Base-by-base conservation (phyloP, 208 protist genomes). In the Ichthyophonus hoferi region DNA sequence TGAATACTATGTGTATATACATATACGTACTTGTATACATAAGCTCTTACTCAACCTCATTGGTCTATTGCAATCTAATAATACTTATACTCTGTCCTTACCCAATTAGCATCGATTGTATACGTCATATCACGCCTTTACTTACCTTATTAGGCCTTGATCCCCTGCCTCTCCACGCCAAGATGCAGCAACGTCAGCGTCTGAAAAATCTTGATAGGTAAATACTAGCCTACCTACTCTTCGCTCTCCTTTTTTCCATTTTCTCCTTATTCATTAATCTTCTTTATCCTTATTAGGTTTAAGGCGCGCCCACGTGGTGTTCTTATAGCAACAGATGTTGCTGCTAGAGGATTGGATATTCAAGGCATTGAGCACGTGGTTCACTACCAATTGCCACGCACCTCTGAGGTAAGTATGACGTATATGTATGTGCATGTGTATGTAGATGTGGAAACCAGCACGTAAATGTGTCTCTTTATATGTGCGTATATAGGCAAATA, bases 171-270 rank as follows among this genome's bases (percentile, higher is more conserved):
- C 88, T 99, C 1, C 97, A 99, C 91, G 97, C 97, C 77, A 93
- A 96, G 7, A 98, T 99, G 96, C 96, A 99, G 91, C 98, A 99
- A 93, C 91, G 96, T 17, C 96, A 98, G 94, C 95, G 98, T 81
- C 94, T 99, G 2, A 98, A 98, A 93, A 98, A 97, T 90, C 94
- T 99, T 39, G 98, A 98, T 87, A 94, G 95, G 91, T 98, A 97
- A 89, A 2, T 40, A 3, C 92, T 93, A 87, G 83, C 79, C 12
- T 94, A 95, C 41, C 88, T 92, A 58, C 94, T 95, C 96, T 95
- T 91, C 84, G 96, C 17, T 2, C 79, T 12, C 79, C 50, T 24
- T 67, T 24, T 24, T 24, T 24, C 50, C 50, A 7, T 24, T 24
- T 67, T 67, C 50, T 87, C 83, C 7, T 88, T 40, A 12, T 88